phyloP scores from a whole-genome alignment of 495 filamentous ascomycete genomes.

The Staphylotrichum longicolle region DNA sequence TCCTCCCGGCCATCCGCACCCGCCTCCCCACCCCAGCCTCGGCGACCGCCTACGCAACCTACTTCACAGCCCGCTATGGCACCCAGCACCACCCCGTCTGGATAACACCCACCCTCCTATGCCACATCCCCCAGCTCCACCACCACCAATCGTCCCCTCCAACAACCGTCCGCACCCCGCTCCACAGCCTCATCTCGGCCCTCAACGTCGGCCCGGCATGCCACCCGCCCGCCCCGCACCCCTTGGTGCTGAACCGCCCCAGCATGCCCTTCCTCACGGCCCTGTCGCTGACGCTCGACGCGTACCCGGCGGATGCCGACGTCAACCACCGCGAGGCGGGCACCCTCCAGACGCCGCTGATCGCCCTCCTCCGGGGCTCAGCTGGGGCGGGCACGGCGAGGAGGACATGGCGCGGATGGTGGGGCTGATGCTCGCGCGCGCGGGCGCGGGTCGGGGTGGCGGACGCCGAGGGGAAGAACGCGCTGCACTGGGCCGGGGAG shows the following conservation, averaged over 20 bases:
- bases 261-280: not conserved
- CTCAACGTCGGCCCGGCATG: not conserved
- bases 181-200: not conserved
- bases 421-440: constrained; percentile 11
- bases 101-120: constrained; percentile 8
- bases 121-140: not conserved
- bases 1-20: constrained; percentile 5
- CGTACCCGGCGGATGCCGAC: not conserved
- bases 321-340: constrained; percentile 10
- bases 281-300: not conserved
- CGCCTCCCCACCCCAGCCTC: not conserved
- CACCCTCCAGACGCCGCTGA: constrained; percentile 5
- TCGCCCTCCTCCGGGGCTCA: constrained; percentile 4
- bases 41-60: constrained; percentile 11
- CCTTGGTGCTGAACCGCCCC: not conserved
- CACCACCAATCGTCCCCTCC: not conserved
- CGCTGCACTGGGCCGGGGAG: constrained; percentile 12
- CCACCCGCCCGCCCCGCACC: not conserved
- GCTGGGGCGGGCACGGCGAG: not conserved
- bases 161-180: not conserved
- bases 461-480: constrained; percentile 13
- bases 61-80: constrained; percentile 16
- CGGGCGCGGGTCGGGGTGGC: constrained; percentile 2
- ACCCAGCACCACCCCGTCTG: constrained; percentile 3
- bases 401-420: not conserved